Evolutionary conservation across 805 yeast species (phyloP), one percentile per base, ranked within the genome.

Genomic region (Phaffomyces antillensis): DNA sequence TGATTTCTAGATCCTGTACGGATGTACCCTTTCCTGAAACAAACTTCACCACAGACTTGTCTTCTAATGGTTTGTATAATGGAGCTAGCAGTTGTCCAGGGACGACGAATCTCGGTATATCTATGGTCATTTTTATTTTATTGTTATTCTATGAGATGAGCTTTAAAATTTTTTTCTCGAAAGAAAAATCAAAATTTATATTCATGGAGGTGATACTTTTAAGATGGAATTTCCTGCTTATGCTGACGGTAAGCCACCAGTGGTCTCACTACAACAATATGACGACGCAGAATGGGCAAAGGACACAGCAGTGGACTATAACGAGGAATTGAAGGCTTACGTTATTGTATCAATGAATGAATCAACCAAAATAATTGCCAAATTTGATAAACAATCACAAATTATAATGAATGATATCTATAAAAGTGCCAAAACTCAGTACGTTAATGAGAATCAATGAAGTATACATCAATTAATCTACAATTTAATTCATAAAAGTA

Each of bases 61-160:
- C 44, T 23, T 41, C 47, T 12, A 36, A 25, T 16, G 47, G 47
- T 15, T 44, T 70, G 53, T 67, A 71, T 7, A 72, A 66, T 1
- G 93, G 90, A 17, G 80, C 73, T 23, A 88, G 69, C 36, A 82
- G 75, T 54, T 88, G 96, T 0, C 96, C 96, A 1, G 96, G 96
- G n/a, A 81, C 70, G 3, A 75, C 86, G 33, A 61, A 59, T 30
- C 68, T 64, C 18, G 83, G 81, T 39, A 73, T 55, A 13, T 58
- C 55, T 4, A 37, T 39, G 4, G 37, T 38, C 45, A 41, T 45
- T 26, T 17, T 13, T 18, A 11, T 7, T 13, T 31, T 12, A 9
- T 20, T 17, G n/a, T 39, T 9, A n/a, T 15, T 17, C 8, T 20
- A 12, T 11, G 39, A 33, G 39, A 38, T 33, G 42, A 38, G 35